Evolutionary conservation across 768 basidiomycete species (phyloP), one percentile per base, ranked within the genome.

Genomic region (Suillus fuscotomentosus): DNA sequence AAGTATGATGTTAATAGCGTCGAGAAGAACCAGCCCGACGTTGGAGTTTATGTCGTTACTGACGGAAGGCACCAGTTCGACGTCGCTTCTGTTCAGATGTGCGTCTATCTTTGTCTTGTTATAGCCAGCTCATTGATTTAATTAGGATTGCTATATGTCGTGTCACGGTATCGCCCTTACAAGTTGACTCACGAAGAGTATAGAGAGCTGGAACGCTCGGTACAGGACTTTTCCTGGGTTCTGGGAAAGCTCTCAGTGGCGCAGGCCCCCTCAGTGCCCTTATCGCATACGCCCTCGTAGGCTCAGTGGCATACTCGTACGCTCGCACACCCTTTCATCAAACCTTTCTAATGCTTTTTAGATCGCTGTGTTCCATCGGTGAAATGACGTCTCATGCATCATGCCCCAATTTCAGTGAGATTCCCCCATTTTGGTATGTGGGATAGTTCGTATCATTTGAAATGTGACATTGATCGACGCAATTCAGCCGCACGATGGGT

Each of bases 201-300:
- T 61, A 87, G 87, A 88, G 89, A 70, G 88, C 89, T 63, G 89
- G 89, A 54, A 91, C 90, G 41, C 84, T 91, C 66, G 89, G 90
- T 57, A 90, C 88, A 10, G 89, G 88, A 69, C 78, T 91, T 43
- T 90, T 90, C 79, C 80, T 91, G 53, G 90, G 89, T 60, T 90
- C 88, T 10, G 89, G 90, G 20, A 76, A 79, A 50, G 84, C 89
- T 3, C 77, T 92, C 39, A 71, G 76, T 11, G 80, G 75, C 10
- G 88, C 88, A n/a, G 90, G 90, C 7, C 90, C 90, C 22, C 69
- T 87, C 20, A 88, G 90, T 36, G 88, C 88, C 6, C 77, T 90
- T 38, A 77, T 90, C 51, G 87, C 87, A 3, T 90, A 90, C 69
- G 74, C 73, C 1, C 72, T 89, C 63, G 86, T 91, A 54, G 89